These are phyloP conservation scores for Fusarium globosum DNA, from an alignment of 2,329 filamentous ascomycete species.

Conservation along the genomic window DNA sequence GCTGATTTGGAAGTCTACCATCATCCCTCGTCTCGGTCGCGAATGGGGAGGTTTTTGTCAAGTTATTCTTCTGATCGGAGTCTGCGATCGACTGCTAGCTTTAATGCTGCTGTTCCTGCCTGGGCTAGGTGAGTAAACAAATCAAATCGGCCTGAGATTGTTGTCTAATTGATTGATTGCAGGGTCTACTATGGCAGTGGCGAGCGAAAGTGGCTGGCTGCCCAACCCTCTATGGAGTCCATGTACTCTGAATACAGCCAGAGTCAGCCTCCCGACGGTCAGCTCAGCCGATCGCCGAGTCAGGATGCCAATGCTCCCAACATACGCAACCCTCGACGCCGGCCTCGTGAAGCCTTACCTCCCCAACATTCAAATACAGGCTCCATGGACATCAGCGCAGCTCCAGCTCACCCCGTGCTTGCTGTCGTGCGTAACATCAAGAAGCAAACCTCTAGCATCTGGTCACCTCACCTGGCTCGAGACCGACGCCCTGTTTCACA, in stretches of 20 bases:
- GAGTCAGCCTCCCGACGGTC: conserved; percentile 59
- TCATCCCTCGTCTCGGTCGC: conserved; percentile 64
- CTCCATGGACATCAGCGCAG: conserved; percentile 59
- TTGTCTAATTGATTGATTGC: conserved; percentile 19
- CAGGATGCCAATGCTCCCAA: conserved; percentile 59
- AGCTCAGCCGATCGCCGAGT: conserved; percentile 61
- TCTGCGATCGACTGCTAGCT: conserved; percentile 63
- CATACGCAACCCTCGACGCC: conserved; percentile 59
- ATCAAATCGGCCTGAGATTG: not conserved
- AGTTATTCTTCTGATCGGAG: conserved; percentile 63
- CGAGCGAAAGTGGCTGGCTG: conserved; percentile 64
- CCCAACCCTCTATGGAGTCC: conserved; percentile 57
- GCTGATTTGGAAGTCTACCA: conserved; percentile 67
- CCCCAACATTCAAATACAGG: conserved; percentile 33
- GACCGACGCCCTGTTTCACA: conserved; percentile 69
- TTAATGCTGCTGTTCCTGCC: conserved; percentile 59
- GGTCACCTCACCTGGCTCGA: conserved; percentile 77
- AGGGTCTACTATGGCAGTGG: conserved; percentile 78
- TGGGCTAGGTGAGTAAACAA: conserved; percentile 62
- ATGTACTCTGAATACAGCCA: conserved; percentile 60
- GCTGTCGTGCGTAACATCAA: conserved; percentile 47
- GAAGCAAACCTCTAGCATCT: conserved; percentile 70
- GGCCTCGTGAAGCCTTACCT: conserved; percentile 52
- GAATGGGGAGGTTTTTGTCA: conserved; percentile 63
- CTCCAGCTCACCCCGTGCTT: conserved; percentile 45